A percentile compares a stretch with the other conserved stretches of the same genome.
phyloP scores from a whole-genome alignment of 768 basidiomycete species.

The Crassisporium funariophilum region DNA sequence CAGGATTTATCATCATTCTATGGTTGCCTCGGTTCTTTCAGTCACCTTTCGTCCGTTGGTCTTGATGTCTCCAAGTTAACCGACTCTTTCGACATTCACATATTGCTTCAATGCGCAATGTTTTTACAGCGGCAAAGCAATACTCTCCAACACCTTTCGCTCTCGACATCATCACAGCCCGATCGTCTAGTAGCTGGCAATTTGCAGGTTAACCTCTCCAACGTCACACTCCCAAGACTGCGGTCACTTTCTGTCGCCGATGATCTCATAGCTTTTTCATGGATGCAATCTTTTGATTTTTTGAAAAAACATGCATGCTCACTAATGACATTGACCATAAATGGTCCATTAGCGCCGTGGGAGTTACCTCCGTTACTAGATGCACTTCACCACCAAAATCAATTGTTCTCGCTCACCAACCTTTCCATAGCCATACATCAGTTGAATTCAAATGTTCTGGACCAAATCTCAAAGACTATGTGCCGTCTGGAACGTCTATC shows the following conservation, averaged over 20 bases:
- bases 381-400: background rate
- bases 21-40: background rate
- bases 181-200: background rate
- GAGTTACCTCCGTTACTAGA: conserved; percentile 1
- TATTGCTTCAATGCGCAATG: background rate
- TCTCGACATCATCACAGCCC: background rate
- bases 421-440: conserved; percentile 9
- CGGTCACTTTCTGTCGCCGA: conserved; percentile 3
- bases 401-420: background rate
- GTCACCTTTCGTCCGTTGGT: background rate
- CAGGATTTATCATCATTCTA: background rate
- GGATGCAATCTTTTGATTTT: background rate
- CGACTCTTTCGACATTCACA: background rate
- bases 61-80: conserved; percentile 1
- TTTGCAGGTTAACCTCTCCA: background rate
- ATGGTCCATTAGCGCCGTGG: conserved; percentile 2
- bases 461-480: conserved; percentile 5
- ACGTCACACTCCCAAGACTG: conserved; percentile 1
- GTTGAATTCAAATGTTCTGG: conserved; percentile 1
- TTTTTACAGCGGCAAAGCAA: conserved; percentile 1
- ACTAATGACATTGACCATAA: conserved; percentile 3
- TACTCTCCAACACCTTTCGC: background rate
- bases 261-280: conserved; percentile 2
- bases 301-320: background rate
- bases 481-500: conserved; percentile 5